phyloP scores from a whole-genome alignment of 306 rosid genomes.

The Benincasa hispida region DNA sequence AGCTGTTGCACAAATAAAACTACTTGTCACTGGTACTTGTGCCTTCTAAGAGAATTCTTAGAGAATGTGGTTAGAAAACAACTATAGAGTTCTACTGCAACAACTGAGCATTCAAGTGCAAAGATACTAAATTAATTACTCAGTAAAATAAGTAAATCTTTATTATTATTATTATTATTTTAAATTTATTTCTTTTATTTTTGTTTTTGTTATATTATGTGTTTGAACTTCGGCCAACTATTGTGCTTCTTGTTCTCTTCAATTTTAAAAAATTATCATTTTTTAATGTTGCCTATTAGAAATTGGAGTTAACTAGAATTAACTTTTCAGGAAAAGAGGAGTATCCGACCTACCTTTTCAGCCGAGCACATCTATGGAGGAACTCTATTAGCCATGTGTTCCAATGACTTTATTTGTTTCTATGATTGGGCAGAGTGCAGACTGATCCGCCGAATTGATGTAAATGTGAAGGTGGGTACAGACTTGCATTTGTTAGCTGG shows the following conservation, averaged over 20 bases:
- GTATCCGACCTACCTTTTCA: constrained; percentile 88
- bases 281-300: not conserved
- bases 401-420: constrained; percentile 96
- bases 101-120: not conserved
- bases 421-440: constrained; percentile 99
- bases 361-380: constrained; percentile 90
- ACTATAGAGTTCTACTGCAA: not conserved
- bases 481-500: not conserved
- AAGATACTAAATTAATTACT: not conserved
- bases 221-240: not conserved
- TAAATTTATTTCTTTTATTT: not conserved
- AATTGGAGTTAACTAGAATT: not conserved
- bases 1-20: not conserved
- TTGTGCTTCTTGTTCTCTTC: not conserved
- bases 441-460: constrained; percentile 93
- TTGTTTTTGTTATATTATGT: not conserved
- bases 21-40: not conserved
- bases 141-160: not conserved
- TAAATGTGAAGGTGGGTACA: constrained; percentile 72
- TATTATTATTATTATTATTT: not conserved
- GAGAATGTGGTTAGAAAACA: not conserved
- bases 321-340: constrained; percentile 75
- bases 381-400: constrained; percentile 86
- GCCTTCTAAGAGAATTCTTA: not conserved
- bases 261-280: not conserved